Base-by-base conservation (phyloP, 495 filamentous ascomycete genomes). In the Aspergillus ellipticus region DNA sequence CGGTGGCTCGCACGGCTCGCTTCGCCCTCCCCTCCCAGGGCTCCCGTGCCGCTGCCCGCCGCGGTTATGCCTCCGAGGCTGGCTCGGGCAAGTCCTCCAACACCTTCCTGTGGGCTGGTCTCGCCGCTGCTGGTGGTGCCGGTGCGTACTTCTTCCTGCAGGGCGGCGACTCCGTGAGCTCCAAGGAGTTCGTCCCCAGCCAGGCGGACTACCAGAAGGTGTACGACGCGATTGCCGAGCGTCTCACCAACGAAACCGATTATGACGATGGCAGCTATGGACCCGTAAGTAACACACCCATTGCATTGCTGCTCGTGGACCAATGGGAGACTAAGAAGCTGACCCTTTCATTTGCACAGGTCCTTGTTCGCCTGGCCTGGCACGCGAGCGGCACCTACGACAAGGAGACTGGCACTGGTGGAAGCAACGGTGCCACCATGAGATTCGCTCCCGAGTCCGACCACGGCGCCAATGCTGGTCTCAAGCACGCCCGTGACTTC, bases 181-280 rank as follows among this genome's bases (percentile, higher is more conserved):
- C 71, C 52, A 74, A 60, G 51, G 47, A 49, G 56, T 89, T 95
- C 74, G 80, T 74, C 20, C 90, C 92, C 60, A 88, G 81, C 59
- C 81, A 88, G 75, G 85, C 85, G 54, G 92, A 98, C 72, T 98
- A 96, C 79, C 91, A 97, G 82, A 87, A 89, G 75, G 91, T 97
- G 57, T 98, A 98, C 75, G 85, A 96, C 65, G 87, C 85, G 67
- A 84, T 98, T 64, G 91, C 94, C 35, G 72, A 77, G 63, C 74
- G 77, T 29, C 76, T 98, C 43, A 86, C 92, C 71, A 88, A 96
- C 74, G 83, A 94, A 64, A 90, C 94, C 58, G 90, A 96, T 56
- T 97, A 97, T 66, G 94, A 97, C 69, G 93, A 98, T 73, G 94
- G 94, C 61, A 91, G 87, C 76, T 98, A 96, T 67, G 94, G 90